phyloP scores from a whole-genome alignment of 2,329 filamentous ascomycete genomes.

The Colletotrichum gloeosporioides region DNA sequence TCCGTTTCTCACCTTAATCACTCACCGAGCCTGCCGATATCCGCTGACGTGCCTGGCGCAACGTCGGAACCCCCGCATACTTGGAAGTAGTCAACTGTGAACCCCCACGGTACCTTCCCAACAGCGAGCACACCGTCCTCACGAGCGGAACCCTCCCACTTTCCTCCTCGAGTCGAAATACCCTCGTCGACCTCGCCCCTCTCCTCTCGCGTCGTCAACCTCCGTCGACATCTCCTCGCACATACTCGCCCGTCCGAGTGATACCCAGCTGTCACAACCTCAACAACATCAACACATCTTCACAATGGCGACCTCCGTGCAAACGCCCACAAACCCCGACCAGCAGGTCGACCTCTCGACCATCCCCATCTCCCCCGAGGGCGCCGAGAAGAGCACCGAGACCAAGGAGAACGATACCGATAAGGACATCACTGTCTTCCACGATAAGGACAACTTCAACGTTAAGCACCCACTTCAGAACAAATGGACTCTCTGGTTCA shows the following conservation, averaged over 20 bases:
- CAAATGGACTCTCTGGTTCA: conserved; percentile 99
- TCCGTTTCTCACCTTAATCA: neutral
- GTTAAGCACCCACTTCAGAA: conserved; percentile 98
- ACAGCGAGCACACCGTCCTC: conserved; percentile 18
- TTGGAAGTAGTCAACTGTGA: conserved; percentile 27
- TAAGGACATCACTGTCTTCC: conserved; percentile 91
- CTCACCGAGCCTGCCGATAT: conserved; percentile 9
- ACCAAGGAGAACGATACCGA: conserved; percentile 54
- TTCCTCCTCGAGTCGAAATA: neutral
- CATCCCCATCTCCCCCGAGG: conserved; percentile 70
- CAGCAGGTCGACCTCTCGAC: conserved; percentile 71
- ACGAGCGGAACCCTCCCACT: conserved; percentile 20
- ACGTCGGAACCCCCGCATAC: conserved; percentile 28
- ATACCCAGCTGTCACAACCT: neutral
- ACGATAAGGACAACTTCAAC: conserved; percentile 98
- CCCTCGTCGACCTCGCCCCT: neutral
- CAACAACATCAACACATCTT: conserved; percentile 7
- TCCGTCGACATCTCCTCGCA: neutral
- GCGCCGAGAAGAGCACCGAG: conserved; percentile 55
- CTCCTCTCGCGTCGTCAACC: neutral
- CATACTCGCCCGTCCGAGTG: neutral
- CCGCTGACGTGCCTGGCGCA: conserved; percentile 44
- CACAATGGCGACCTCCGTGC: conserved; percentile 41
- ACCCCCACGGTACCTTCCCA: conserved; percentile 28
- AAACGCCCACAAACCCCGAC: conserved; percentile 23